These are phyloP conservation scores for Cokeromyces recurvatus DNA, from an alignment of 371 early-diverging fungal genomes.

Conservation along the genomic window DNA sequence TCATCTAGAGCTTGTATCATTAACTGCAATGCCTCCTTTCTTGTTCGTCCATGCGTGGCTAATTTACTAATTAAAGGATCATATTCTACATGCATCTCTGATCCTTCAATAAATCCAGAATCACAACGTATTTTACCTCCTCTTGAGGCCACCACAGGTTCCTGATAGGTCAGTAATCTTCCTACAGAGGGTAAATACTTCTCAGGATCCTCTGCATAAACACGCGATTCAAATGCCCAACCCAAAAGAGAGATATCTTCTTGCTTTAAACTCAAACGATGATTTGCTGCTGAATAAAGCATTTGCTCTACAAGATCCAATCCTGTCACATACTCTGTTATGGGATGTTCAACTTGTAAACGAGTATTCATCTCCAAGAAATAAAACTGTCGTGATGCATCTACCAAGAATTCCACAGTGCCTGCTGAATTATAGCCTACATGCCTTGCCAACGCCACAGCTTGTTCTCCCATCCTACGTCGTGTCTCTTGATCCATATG, in stretches of 20 bases:
- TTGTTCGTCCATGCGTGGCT: conserved; percentile 76
- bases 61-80: conserved; percentile 89
- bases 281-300: conserved; percentile 75
- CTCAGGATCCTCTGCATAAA: conserved; percentile 90
- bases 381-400: conserved; percentile 67
- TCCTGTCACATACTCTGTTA: conserved; percentile 92
- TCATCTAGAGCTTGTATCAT: conserved; percentile 85
- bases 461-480: conserved; percentile 79
- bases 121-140: conserved; percentile 28
- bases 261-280: conserved; percentile 52
- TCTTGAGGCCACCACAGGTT: conserved; percentile 7
- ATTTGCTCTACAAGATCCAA: conserved; percentile 92
- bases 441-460: conserved; percentile 73
- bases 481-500: conserved; percentile 62
- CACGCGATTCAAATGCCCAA: conserved; percentile 84
- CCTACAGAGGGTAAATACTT: conserved; percentile 92
- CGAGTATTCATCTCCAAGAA: conserved; percentile 90
- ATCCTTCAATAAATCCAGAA: conserved; percentile 63
- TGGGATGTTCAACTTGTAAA: conserved; percentile 95
- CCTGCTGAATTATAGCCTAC: conserved; percentile 79
- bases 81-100: conserved; percentile 81
- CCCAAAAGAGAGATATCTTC: conserved; percentile 64
- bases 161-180: conserved; percentile 37
- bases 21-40: conserved; percentile 68
- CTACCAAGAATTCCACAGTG: conserved; percentile 77